These are phyloP conservation scores for Aspergillus carbonarius DNA, from an alignment of 2,329 filamentous ascomycete species.

Conservation along the genomic window DNA sequence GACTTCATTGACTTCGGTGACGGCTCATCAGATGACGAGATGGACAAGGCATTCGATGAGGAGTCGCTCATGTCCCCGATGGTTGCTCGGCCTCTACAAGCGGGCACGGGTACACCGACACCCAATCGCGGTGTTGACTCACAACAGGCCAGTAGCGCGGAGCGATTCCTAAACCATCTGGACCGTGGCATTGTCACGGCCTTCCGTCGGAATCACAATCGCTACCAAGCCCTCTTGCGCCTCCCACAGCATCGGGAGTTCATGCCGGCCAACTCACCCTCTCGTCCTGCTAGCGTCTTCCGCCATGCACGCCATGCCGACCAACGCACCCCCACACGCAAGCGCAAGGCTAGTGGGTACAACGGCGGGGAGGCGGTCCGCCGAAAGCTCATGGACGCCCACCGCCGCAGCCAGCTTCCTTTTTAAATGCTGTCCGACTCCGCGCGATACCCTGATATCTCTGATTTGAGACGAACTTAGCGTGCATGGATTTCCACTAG, in stretches of 20 bases:
- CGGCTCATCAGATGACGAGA: conserved; percentile 61
- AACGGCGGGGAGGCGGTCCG: conserved; percentile 43
- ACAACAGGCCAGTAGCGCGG: conserved; percentile 34
- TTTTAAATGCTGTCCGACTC: conserved; percentile 24
- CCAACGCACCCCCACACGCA: conserved; percentile 41
- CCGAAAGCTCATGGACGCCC: conserved; percentile 45
- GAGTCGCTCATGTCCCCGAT: conserved; percentile 44
- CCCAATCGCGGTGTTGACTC: conserved; percentile 35
- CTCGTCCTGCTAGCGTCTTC: conserved; percentile 45
- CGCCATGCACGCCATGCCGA: conserved; percentile 41
- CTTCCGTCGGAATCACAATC: conserved; percentile 64
- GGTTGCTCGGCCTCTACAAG: conserved; percentile 46
- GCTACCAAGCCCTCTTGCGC: conserved; percentile 51
- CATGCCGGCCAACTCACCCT: conserved; percentile 46
- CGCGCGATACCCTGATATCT: not conserved
- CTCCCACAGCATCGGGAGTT: conserved; percentile 48
- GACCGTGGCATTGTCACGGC: conserved; percentile 72
- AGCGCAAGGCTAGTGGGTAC: conserved; percentile 39
- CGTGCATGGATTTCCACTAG: not conserved
- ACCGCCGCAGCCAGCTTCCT: conserved; percentile 40
- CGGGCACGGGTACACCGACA: conserved; percentile 33
- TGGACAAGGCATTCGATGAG: conserved; percentile 51
- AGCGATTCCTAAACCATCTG: conserved; percentile 64
- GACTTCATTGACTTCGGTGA: conserved; percentile 71
- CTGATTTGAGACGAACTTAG: not conserved